Base-by-base conservation (phyloP, 1,284 basidiomycete species). In the Austropuccinia psidii region DNA sequence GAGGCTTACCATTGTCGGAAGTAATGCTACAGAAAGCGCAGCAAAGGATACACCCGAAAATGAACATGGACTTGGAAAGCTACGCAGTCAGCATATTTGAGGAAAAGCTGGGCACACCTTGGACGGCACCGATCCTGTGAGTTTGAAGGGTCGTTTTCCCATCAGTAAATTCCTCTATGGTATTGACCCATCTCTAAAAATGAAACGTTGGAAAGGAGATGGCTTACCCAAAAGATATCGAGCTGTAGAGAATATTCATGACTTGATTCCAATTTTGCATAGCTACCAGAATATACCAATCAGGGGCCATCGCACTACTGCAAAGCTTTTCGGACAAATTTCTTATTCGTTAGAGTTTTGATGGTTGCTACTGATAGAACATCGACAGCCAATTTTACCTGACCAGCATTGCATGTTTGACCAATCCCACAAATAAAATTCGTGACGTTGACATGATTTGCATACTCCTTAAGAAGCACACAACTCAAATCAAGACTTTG, bases 261-360 rank as follows among this genome's bases (percentile, higher is more conserved):
- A 73, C 33, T 31, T 73, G 41, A 35, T 57, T 73, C 72, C 72
- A 73, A 58, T 73, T 73, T 66, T 73, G 72, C n/a, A 54, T 66
- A 24, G 61, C 72, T 43, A 73, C 61, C n/a, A 73, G 72, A 57
- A 73, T 19, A 52, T 73, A 73, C 72, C 72, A 73, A 65, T 73
- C 72, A 21, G 69, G 69, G 13, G 69, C 57, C 58, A 50, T 73
- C 49, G 60, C 69, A 60, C 69, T 64, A 43, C 60, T 64, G 45
- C 69, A 73, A 29, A 73, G 49, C 69, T 73, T 52, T 39, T 41
- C 3, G 11, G 41, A 47, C 31, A 61, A 35, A 35, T 31, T 17
- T 9, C 9, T 21, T 11, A 72, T 43, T 61, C 24, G 27, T 37
- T 64, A 21, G 43, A 17, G 5, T 47, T 33, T 58, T 24, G 27